A percentile compares a stretch with the other conserved stretches of the same genome.
These are phyloP conservation scores for Botrytis fragariae DNA, from an alignment of 2,329 filamentous ascomycete species.

Conservation along the genomic window DNA sequence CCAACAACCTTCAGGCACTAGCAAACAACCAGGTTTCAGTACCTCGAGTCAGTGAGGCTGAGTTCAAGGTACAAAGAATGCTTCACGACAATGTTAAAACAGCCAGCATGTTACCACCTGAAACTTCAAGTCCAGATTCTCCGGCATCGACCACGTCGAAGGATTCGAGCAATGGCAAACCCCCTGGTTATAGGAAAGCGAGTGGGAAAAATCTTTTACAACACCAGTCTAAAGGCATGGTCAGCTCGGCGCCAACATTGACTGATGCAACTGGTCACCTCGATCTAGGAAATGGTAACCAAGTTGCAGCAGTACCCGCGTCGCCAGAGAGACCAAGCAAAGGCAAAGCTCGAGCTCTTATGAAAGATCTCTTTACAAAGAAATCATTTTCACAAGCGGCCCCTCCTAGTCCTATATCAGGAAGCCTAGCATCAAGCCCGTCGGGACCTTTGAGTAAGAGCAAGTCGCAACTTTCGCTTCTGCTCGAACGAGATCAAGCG, in stretches of 20 bases:
- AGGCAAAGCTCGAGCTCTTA: slow-evolving; percentile 29
- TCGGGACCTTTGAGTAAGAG: slow-evolving; percentile 51
- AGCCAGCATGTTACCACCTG: background rate
- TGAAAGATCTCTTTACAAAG: slow-evolving; percentile 35
- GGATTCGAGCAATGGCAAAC: slow-evolving; percentile 6
- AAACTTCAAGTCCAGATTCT: slow-evolving; percentile 8
- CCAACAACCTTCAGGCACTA: background rate
- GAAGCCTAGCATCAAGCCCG: slow-evolving; percentile 13
- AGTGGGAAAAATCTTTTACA: slow-evolving; percentile 24
- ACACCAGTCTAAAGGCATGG: slow-evolving; percentile 29
- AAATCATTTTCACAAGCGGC: slow-evolving; percentile 24
- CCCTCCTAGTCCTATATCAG: slow-evolving; percentile 14
- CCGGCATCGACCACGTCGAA: slow-evolving; percentile 20
- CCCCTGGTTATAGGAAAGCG: slow-evolving; percentile 14
- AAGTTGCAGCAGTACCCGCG: background rate
- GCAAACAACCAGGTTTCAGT: background rate
- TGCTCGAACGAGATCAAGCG: slow-evolving; percentile 54
- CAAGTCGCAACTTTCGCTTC: slow-evolving; percentile 58
- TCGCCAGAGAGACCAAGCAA: slow-evolving; percentile 11
- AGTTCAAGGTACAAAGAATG: slow-evolving; percentile 17
- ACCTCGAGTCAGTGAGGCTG: slow-evolving; percentile 2
- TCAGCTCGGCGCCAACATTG: slow-evolving; percentile 33
- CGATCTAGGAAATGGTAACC: slow-evolving; percentile 23
- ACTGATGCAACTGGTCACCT: slow-evolving; percentile 31
- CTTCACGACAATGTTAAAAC: slow-evolving; percentile 17